phyloP scores from a whole-genome alignment of 148 eudicot genomes.

The Rhododendron vialii region DNA sequence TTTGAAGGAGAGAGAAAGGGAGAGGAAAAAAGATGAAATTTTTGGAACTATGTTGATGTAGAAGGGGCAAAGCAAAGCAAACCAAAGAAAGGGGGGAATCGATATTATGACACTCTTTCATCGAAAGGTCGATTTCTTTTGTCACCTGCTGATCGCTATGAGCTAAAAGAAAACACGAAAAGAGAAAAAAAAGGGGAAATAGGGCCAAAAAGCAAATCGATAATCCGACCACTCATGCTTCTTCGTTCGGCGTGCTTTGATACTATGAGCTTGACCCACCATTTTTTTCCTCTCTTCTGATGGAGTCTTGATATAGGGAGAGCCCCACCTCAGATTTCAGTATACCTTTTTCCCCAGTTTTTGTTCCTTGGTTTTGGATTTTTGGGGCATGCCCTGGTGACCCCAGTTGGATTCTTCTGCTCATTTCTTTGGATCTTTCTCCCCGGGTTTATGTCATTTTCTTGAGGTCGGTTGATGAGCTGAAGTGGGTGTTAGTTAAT shows the following conservation, averaged over 20 bases:
- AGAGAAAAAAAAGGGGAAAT: conserved; percentile 4
- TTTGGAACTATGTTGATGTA: conserved; percentile 7
- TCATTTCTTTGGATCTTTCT: conserved; percentile 43
- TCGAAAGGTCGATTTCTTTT: conserved; percentile 86
- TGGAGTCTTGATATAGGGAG: conserved; percentile 3
- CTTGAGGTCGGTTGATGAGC: conserved; percentile 2
- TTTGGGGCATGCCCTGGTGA: conserved; percentile 34
- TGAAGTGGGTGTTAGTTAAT: conserved; percentile 10
- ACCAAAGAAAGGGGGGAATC: conserved; percentile 12
- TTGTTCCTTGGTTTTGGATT: conserved; percentile 71
- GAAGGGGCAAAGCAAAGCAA: conserved; percentile 18
- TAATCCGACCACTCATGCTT: conserved; percentile 64
- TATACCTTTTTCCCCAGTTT: conserved; percentile 64
- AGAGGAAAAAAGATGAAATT: neutral
- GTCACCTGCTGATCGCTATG: conserved; percentile 10
- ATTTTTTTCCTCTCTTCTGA: neutral
- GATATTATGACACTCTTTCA: conserved; percentile 36
- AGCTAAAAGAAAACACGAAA: conserved; percentile 11
- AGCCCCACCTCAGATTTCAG: conserved; percentile 69
- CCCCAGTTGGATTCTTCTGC: conserved; percentile 16
- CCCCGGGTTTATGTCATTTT: neutral
- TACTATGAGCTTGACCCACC: conserved; percentile 28
- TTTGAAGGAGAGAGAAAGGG: neutral
- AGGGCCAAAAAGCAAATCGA: conserved; percentile 28
- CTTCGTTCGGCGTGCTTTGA: conserved; percentile 88